phyloP scores from a whole-genome alignment of 176 grass and related monocot species.

The Triticum urartu region DNA sequence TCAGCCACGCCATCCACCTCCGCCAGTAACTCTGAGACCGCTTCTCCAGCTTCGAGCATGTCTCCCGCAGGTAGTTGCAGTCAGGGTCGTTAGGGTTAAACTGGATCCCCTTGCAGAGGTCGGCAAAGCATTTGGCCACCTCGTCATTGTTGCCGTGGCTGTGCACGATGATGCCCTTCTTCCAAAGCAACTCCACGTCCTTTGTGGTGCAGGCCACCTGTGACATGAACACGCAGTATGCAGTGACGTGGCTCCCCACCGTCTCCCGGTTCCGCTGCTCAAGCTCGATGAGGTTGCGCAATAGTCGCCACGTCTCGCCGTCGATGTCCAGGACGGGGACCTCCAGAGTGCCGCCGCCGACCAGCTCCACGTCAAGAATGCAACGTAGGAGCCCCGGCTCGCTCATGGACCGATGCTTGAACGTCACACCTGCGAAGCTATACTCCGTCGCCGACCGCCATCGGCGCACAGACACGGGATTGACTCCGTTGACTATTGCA shows the following conservation, averaged over 20 bases:
- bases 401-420: neutral
- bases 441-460: conserved; percentile 19
- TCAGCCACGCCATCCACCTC: conserved; percentile 10
- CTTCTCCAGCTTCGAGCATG: neutral
- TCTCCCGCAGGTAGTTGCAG: conserved; percentile 7
- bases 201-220: neutral
- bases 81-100: neutral
- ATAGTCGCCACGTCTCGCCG: neutral
- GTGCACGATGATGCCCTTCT: neutral
- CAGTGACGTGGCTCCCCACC: neutral
- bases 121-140: neutral
- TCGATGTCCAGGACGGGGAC: conserved; percentile 7
- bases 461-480: neutral
- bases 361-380: conserved; percentile 19
- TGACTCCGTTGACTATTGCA: too few species aligned
- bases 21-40: neutral
- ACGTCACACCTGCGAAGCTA: neutral
- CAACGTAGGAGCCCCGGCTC: neutral
- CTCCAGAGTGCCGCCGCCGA: neutral
- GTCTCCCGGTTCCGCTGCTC: conserved; percentile 11
- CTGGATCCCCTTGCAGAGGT: conserved; percentile 26
- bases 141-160: neutral
- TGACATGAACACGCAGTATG: conserved; percentile 37
- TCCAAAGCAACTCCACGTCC: neutral
- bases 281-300: conserved; percentile 28